Evolutionary conservation across 371 early-diverging fungal species (phyloP).

Genomic region (Circinella minor): DNA sequence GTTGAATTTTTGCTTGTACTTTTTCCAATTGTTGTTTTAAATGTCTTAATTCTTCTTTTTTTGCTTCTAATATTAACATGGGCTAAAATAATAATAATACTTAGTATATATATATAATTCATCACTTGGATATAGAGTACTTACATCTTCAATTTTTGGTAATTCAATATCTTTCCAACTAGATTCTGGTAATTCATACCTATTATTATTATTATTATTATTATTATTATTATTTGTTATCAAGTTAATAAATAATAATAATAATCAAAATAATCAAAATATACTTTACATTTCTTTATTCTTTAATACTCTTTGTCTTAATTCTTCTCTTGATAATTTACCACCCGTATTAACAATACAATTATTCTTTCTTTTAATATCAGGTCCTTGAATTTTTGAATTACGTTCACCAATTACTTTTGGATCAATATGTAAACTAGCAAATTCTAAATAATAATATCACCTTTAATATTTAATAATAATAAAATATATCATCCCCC

Average conservation of each 20-base stretch:
- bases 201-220: constrained; percentile 18
- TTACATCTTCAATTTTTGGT: constrained; percentile 69
- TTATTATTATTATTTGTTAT: background rate
- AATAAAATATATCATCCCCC: background rate
- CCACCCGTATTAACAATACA: constrained; percentile 88
- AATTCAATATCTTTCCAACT: constrained; percentile 72
- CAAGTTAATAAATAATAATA: background rate
- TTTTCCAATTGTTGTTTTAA: constrained; percentile 55
- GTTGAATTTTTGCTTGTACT: constrained; percentile 35
- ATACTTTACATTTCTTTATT: constrained; percentile 72
- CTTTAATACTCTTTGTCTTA: constrained; percentile 64
- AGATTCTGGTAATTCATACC: constrained; percentile 71
- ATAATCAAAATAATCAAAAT: background rate
- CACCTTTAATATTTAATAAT: background rate
- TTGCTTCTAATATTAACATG: constrained; percentile 54
- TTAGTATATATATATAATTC: background rate
- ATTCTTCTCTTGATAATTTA: constrained; percentile 78
- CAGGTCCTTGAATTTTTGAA: constrained; percentile 76
- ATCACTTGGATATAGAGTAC: constrained; percentile 16
- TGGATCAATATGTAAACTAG: constrained; percentile 89
- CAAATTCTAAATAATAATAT: constrained; percentile 71
- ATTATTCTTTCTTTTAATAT: constrained; percentile 88
- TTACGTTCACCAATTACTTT: constrained; percentile 82
- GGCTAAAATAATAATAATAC: constrained; percentile 21
- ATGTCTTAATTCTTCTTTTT: constrained; percentile 55